phyloP scores from a whole-genome alignment of 2,329 filamentous ascomycete genomes.

The Geoglossum cookeanum region DNA sequence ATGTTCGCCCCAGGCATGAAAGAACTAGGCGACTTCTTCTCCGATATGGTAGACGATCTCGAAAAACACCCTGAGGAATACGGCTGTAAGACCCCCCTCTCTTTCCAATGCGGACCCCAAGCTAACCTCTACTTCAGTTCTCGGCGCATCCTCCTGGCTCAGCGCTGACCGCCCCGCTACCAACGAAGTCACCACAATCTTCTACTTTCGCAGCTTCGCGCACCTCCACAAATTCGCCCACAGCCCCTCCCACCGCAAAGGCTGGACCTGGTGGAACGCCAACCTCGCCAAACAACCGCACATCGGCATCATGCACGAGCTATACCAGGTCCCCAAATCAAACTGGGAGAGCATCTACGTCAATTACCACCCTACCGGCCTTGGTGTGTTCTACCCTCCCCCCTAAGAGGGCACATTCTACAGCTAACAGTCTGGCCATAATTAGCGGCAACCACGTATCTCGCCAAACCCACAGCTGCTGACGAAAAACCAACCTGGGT shows the following conservation, averaged over 20 bases:
- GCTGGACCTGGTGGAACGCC: slow-evolving; percentile 26
- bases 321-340: slow-evolving; percentile 20
- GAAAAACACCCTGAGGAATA: slow-evolving; percentile 15
- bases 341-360: slow-evolving; percentile 26
- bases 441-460: too few relatives aligned
- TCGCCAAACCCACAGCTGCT: too few relatives aligned
- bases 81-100: slow-evolving; percentile 12
- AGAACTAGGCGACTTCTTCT: slow-evolving; percentile 17
- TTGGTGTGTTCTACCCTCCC: slow-evolving; percentile 10
- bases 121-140: slow-evolving; percentile 7
- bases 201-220: slow-evolving; percentile 24
- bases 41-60: slow-evolving; percentile 12
- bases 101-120: background rate
- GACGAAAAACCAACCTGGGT: background rate
- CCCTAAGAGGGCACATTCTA: background rate
- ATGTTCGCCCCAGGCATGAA: slow-evolving; percentile 22
- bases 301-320: slow-evolving; percentile 27
- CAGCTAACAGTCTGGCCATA: too few relatives aligned
- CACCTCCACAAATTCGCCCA: slow-evolving; percentile 27
- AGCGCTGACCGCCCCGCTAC: slow-evolving; percentile 17
- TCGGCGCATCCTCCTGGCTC: slow-evolving; percentile 19
- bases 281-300: slow-evolving; percentile 19
- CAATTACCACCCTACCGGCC: slow-evolving; percentile 19
- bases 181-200: slow-evolving; percentile 19
- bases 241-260: slow-evolving; percentile 20